Evolutionary conservation across 805 yeast species (phyloP).

Genomic region (Wickerhamomyces hampshirensis): DNA sequence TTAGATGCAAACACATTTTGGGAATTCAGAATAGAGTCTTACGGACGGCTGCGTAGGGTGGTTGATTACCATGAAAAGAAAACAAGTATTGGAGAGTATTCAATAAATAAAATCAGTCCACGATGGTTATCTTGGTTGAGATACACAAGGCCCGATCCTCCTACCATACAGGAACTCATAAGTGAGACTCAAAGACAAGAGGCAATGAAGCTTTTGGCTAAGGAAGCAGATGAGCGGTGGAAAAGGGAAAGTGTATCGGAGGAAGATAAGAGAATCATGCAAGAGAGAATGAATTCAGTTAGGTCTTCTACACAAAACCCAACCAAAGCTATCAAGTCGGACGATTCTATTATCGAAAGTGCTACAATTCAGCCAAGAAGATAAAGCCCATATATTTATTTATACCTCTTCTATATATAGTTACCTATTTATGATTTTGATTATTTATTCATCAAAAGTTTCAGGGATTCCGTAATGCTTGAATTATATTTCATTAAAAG

Average conservation of each 20-base stretch:
- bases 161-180: constrained; percentile 57
- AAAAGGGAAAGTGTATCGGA: constrained; percentile 11
- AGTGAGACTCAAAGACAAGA: constrained; percentile 54
- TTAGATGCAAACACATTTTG: constrained; percentile 82
- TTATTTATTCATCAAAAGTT: constrained; percentile 7
- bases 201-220: constrained; percentile 35
- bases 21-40: constrained; percentile 62
- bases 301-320: constrained; percentile 1
- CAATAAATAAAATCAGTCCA: constrained; percentile 35
- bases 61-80: constrained; percentile 47
- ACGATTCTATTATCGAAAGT: constrained; percentile 30
- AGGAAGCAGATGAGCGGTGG: constrained; percentile 26
- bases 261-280: constrained; percentile 17
- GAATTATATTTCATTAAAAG: constrained; percentile 33
- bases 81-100: constrained; percentile 50
- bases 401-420: constrained; percentile 2
- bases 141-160: constrained; percentile 53
- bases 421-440: constrained; percentile 6
- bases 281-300: constrained; percentile 16
- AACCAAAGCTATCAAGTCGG: background rate
- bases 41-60: constrained; percentile 52
- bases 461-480: constrained; percentile 11
- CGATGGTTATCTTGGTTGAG: constrained; percentile 85
- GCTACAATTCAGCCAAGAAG: constrained; percentile 35
- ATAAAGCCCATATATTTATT: constrained; percentile 11